Evolutionary conservation across 2,329 filamentous ascomycete genomes (phyloP), one percentile per base, ranked within the genome.

Genomic region (Nemania sp.): DNA sequence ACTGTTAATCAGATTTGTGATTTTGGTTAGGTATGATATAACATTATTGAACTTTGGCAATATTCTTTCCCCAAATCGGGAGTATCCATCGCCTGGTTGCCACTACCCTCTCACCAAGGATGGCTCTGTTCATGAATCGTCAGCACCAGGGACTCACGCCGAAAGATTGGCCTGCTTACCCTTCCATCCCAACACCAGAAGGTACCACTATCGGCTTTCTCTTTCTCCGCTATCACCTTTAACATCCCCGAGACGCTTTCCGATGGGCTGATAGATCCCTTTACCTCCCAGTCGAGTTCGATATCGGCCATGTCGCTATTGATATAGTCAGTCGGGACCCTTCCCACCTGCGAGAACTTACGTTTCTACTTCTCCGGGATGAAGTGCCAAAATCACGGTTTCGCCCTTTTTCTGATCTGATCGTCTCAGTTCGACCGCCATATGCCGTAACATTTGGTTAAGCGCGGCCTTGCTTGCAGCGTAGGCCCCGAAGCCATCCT

Each of bases 121-220:
- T 52, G n/a, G 21, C 21, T 52, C 49, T 52, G 10, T 43, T 52
- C 32, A 25, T 17, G 37, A 1, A 20, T 40, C 15, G 5, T 49
- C 10, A 52, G 37, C 48, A 50, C 35, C 7, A 35, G 35, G 18
- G 20, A 47, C 1, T 39, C 5, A 47, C 4, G n/a, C 1, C 13
- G 32, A n/a, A 18, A 10, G n/a, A 35, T 37, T 17, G 15, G 47
- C 15, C 37, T 34, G 15, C 56, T 59, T 48, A 59, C 56, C 15
- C 42, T 59, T 48, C 56, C 56, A 59, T 59, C 49, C 56, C 56
- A 59, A n/a, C 56, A 54, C 56, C 56, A 59, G 49, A 59, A 59
- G n/a, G 56, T 53, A 29, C 39, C 56, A 29, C 42, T 48, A 11
- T 39, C 49, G 18, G 5, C 32, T 40, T 29, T n/a, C 12, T 20